phyloP scores from a whole-genome alignment of 2,329 filamentous ascomycete species.

The Cladophialophora chaetospira region DNA sequence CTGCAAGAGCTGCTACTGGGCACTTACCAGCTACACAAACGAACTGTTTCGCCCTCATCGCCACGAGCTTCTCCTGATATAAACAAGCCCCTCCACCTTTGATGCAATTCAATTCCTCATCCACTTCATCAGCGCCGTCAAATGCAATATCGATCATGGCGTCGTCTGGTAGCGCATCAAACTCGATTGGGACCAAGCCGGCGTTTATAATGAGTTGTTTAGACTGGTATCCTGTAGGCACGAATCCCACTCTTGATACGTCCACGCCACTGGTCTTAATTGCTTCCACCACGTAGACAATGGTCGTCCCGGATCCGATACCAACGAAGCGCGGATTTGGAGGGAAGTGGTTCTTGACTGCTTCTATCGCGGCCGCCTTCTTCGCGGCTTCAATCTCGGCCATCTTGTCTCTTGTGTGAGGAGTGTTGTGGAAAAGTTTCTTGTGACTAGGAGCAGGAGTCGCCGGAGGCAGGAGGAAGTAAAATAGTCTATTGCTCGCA shows the following conservation, averaged over 20 bases:
- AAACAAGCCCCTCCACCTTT: constrained; percentile 97
- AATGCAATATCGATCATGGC: constrained; percentile 82
- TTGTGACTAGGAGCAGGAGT: neutral
- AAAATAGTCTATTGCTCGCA: too few relatives aligned
- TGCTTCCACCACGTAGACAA: constrained; percentile 68
- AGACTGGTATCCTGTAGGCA: constrained; percentile 90
- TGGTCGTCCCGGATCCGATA: constrained; percentile 66
- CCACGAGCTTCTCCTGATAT: constrained; percentile 96
- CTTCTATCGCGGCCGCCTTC: constrained; percentile 59
- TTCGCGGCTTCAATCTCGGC: constrained; percentile 59
- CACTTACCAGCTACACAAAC: constrained; percentile 77
- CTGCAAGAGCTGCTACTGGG: neutral
- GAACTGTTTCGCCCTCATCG: constrained; percentile 79
- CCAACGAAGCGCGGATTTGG: constrained; percentile 60
- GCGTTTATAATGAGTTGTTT: constrained; percentile 81
- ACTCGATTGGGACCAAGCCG: constrained; percentile 73
- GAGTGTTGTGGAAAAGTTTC: constrained; percentile 6
- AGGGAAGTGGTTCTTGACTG: constrained; percentile 63
- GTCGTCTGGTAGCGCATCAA: constrained; percentile 70
- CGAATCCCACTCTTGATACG: constrained; percentile 70
- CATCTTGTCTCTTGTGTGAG: constrained; percentile 7
- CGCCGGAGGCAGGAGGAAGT: neutral
- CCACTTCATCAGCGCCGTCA: constrained; percentile 95
- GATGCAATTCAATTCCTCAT: constrained; percentile 92
- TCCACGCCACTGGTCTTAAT: constrained; percentile 55